Base-by-base conservation (phyloP, 345 rosid species). In the Pseudoturritis turrita region DNA sequence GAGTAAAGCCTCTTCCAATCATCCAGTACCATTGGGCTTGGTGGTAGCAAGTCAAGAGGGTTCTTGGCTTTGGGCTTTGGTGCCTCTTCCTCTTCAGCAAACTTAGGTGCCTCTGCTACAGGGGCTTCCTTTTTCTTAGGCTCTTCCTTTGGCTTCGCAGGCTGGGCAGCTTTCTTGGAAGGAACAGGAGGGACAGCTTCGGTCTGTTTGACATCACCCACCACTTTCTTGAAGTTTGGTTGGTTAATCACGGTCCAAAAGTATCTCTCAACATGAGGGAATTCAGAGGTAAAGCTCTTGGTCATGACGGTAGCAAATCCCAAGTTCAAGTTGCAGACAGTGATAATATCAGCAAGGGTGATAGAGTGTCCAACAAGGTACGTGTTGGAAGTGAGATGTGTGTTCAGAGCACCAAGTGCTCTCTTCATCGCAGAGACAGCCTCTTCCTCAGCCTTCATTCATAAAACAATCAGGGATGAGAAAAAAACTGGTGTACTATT, bases 1-100 rank as follows among this genome's bases (percentile, higher is more conserved):
- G 99, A 94, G 80, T 91, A 95, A 6, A 95, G 96, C 85, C 99
- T 88, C 89, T 95, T 95, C 99, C 99, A 95, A 0, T 95, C 97
- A 81, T 95, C 97, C 4, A 95, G 80, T 13, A 95, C 71, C 99
- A 95, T 95, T 79, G 82, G 85, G 78, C 96, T 91, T 9, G 99
- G 96, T 52, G 97, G 96, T 59, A 95, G 81, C 60, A 88, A 80
- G 79, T 94, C 99, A 23, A 94, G 99, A 65, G 96, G 96, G 76
- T 94, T 94, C 83, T 94, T 94, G 25, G 96, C 62, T 74, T 90
- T 94, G 36, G 98, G 96, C 78, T 87, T 91, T 46, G 90, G 82
- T 44, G 85, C 85, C 78, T 87, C 95, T 74, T 86, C 89, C 81
- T 86, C 88, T 51, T 83, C 82, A 23, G 68, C 74, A 40, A 68